Base-by-base conservation (phyloP, 2,329 filamentous ascomycete genomes). In the Cladosporium sp. region DNA sequence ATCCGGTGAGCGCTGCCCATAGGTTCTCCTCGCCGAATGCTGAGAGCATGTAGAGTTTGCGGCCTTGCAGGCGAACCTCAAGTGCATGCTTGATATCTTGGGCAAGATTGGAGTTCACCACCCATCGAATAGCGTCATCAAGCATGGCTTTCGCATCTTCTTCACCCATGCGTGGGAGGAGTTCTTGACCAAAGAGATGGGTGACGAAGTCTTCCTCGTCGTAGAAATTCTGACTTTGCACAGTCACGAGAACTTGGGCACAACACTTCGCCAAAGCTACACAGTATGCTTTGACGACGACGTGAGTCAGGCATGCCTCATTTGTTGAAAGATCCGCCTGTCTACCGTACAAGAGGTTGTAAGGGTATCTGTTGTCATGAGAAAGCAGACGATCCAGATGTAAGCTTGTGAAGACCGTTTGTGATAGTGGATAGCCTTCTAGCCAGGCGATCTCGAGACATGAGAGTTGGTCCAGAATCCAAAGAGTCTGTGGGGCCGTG, bases 151-250 rank as follows among this genome's bases (percentile, higher is more conserved):
- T 80, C 28, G 92, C 83, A n/a, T 84, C 81, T 5, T 82, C 79
- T 2, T 83, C 78, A 18, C 86, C 81, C 65, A 94, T 83, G 16
- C 84, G 80, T 29, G 88, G 86, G 7, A 98, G 83, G 0, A 99
- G 81, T 14, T 87, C 88, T 44, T 93, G 87, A 70, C 93, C 90
- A 75, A 95, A 98, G 0, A 93, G 91, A 76, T 96, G 93, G 7
- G 92, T 93, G 23, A 96, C 92, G 75, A 99, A 97, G 74, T 99
- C 95, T 78, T 99, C 95, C 79, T 99, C 95, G 89, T 99, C 95
- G 72, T 94, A 98, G 75, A 90, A 97, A 71, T 96, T 90, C 76
- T 97, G 91, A n/a, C 84, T 84, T 63, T 88, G 89, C 68, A 98
- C 89, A 55, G 88, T 86, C 59, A 89, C 83, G 68, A 95, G 91